These are phyloP conservation scores for Xylaria hypoxylon DNA, from an alignment of 2,329 filamentous ascomycete genomes.

Conservation along the genomic window DNA sequence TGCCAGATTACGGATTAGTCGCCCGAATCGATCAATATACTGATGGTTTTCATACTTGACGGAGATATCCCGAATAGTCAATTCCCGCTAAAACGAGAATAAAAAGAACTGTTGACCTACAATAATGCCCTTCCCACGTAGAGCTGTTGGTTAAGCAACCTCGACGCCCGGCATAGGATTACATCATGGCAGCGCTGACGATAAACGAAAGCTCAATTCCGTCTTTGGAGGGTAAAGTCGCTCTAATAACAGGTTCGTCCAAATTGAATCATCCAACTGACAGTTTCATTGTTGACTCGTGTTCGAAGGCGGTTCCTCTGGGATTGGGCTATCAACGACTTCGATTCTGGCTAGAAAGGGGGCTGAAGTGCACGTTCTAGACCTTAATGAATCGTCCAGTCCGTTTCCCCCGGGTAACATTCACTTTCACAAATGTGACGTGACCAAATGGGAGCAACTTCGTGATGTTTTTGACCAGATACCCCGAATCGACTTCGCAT, in stretches of 20 bases:
- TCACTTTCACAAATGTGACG: constrained; percentile 44
- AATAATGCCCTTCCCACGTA: neutral
- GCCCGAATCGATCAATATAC: neutral
- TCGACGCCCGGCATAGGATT: neutral
- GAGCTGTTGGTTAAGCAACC: neutral
- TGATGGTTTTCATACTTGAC: neutral
- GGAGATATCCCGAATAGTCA: constrained; percentile 17
- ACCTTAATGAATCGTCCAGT: neutral
- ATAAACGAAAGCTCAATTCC: constrained; percentile 44
- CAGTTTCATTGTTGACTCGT: neutral
- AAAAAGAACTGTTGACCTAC: neutral
- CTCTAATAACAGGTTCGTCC: constrained; percentile 31
- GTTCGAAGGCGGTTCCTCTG: constrained; percentile 26
- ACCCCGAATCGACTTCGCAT: constrained; percentile 47
- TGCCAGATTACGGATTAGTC: neutral
- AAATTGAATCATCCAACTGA: neutral
- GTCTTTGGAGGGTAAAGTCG: constrained; percentile 23
- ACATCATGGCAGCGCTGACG: constrained; percentile 36
- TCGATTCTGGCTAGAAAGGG: constrained; percentile 21
- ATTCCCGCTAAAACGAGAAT: constrained; percentile 1
- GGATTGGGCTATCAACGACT: constrained; percentile 30
- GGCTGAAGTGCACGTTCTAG: constrained; percentile 29
- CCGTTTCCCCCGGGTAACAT: neutral
- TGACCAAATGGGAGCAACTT: constrained; percentile 46
- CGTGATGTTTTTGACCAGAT: constrained; percentile 40